Percentiles rank a stretch among this genome's conserved stretches.
These are phyloP conservation scores for Helotiales sp. DNA, from an alignment of 2,329 filamentous ascomycete species.

Conservation along the genomic window DNA sequence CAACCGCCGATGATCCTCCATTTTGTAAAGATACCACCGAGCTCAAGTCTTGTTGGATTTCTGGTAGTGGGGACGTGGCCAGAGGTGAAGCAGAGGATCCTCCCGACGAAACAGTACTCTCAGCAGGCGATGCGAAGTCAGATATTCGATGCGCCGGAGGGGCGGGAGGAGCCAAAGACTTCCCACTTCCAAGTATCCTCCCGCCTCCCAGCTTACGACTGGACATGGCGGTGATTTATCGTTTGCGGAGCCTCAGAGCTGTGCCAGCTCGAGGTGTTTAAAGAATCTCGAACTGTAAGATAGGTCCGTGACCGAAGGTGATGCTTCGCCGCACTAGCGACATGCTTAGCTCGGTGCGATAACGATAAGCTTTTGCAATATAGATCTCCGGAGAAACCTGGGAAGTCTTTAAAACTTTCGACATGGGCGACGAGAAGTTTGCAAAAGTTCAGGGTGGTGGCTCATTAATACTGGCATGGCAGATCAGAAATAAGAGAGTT, in stretches of 20 bases:
- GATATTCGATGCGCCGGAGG: constrained; percentile 41
- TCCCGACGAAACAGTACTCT: constrained; percentile 79
- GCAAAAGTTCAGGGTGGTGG: constrained; percentile 86
- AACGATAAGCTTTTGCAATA: constrained; percentile 5
- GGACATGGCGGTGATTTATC: constrained; percentile 59
- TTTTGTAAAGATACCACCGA: constrained; percentile 76
- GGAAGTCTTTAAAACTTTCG: constrained; percentile 15
- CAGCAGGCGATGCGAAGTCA: constrained; percentile 54
- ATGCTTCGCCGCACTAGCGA: constrained; percentile 7
- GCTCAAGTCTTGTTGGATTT: constrained; percentile 74
- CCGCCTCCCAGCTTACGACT: constrained; percentile 87
- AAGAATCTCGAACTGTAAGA: neutral
- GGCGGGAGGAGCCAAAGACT: constrained; percentile 69
- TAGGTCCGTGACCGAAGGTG: neutral
- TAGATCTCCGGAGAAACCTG: constrained; percentile 19
- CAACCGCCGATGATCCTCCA: constrained; percentile 49
- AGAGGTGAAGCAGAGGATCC: constrained; percentile 58
- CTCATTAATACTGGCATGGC: constrained; percentile 94
- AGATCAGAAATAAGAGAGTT: constrained; percentile 83
- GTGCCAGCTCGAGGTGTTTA: constrained; percentile 27
- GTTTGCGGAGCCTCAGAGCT: constrained; percentile 23
- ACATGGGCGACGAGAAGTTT: constrained; percentile 48
- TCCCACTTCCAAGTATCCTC: constrained; percentile 84
- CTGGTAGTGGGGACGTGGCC: constrained; percentile 63
- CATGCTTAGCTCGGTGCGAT: neutral